Percentiles rank a stretch among this genome's conserved stretches.
phyloP scores from a whole-genome alignment of 2,329 filamentous ascomycete genomes.

The Fonsecaea monophora region DNA sequence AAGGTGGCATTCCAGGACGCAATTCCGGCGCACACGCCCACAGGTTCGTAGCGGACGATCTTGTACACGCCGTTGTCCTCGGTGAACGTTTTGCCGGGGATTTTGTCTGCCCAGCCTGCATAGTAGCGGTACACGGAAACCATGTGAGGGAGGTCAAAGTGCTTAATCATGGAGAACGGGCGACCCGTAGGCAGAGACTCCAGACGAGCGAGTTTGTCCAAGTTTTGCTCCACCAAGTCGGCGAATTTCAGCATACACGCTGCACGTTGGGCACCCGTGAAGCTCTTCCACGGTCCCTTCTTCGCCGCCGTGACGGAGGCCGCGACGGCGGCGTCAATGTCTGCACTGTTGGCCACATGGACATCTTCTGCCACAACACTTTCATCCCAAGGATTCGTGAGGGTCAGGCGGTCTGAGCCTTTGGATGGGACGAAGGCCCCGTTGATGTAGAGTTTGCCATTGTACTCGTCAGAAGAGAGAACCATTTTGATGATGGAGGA shows the following conservation, averaged over 20 bases:
- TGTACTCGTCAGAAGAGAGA: conserved; percentile 17
- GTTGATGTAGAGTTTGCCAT: conserved; percentile 52
- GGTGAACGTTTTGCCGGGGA: conserved; percentile 83
- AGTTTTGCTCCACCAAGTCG: conserved; percentile 42
- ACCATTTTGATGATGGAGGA: conserved; percentile 1
- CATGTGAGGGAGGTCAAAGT: conserved; percentile 71
- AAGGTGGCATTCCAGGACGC: conserved; percentile 89
- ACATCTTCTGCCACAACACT: conserved; percentile 43
- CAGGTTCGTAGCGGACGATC: conserved; percentile 67
- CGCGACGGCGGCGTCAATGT: conserved; percentile 47
- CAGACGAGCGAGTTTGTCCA: conserved; percentile 41
- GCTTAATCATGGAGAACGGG: conserved; percentile 65
- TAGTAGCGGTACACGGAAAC: conserved; percentile 81
- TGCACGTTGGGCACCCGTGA: conserved; percentile 39
- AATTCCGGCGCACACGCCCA: conserved; percentile 80
- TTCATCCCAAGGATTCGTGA: conserved; percentile 44
- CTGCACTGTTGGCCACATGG: conserved; percentile 43
- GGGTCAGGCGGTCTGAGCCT: conserved; percentile 45
- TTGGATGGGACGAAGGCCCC: conserved; percentile 51
- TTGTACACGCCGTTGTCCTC: conserved; percentile 76
- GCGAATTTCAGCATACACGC: conserved; percentile 55
- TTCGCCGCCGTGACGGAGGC: conserved; percentile 44
- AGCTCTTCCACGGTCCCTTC: conserved; percentile 40
- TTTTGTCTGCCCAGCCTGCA: conserved; percentile 90
- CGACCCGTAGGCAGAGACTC: conserved; percentile 57